These are phyloP conservation scores for Alternaria sp. DNA, from an alignment of 2,329 filamentous ascomycete genomes.

Conservation along the genomic window DNA sequence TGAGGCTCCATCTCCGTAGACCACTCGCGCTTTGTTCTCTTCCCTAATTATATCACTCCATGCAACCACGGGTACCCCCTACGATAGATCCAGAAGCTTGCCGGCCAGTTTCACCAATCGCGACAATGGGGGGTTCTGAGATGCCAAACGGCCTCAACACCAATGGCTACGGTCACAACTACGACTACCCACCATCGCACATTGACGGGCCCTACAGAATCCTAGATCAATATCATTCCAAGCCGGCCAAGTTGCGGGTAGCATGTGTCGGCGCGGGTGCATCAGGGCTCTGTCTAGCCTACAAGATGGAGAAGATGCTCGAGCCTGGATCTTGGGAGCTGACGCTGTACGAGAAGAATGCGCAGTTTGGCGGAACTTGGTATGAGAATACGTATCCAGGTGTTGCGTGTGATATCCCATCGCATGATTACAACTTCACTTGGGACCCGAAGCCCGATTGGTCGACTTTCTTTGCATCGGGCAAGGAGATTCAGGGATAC, in stretches of 20 bases:
- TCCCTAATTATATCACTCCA: not conserved
- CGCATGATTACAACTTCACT: constrained; percentile 70
- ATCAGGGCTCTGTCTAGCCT: constrained; percentile 43
- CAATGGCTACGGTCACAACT: constrained; percentile 37
- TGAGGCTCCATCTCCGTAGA: not conserved
- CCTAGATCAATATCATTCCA: constrained; percentile 47
- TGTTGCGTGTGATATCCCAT: constrained; percentile 47
- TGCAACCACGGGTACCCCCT: not conserved
- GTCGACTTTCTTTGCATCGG: constrained; percentile 60
- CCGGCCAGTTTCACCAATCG: not conserved
- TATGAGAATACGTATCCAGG: constrained; percentile 49
- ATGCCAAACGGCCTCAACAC: constrained; percentile 40
- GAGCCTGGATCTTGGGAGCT: constrained; percentile 41
- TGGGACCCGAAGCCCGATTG: constrained; percentile 68
- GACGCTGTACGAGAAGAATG: constrained; percentile 44
- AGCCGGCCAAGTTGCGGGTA: constrained; percentile 42
- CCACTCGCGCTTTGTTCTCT: constrained; percentile 1
- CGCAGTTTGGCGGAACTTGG: constrained; percentile 44
- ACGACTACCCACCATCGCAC: constrained; percentile 43
- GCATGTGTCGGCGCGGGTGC: constrained; percentile 43
- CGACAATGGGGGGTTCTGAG: constrained; percentile 40
- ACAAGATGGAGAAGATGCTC: constrained; percentile 48
- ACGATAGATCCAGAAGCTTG: not conserved
- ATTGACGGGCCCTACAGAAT: constrained; percentile 43
- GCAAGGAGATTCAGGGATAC: constrained; percentile 60